Conservation (phyloP, 257 asterid species). For the Gentiana dahurica region DNA sequence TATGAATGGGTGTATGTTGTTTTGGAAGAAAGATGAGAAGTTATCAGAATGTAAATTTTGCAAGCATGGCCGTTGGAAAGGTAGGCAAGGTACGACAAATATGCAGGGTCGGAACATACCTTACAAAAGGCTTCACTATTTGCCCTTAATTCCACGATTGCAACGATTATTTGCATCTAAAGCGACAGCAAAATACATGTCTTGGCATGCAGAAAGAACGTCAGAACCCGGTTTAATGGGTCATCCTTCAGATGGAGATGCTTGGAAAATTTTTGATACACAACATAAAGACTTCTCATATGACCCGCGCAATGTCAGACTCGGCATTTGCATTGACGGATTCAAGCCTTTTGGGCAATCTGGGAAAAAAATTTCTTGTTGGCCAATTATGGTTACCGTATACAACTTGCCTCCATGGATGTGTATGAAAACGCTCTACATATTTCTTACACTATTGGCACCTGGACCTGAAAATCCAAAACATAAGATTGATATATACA, state of each 20-base stretch:
- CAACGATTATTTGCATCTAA: slow-evolving; percentile 1
- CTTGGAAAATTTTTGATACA: not conserved
- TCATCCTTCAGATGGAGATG: slow-evolving; percentile 1
- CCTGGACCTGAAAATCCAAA: slow-evolving; percentile 1
- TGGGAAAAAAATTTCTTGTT: not conserved
- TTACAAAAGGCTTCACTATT: not conserved
- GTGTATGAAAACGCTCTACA: not conserved
- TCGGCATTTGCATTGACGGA: slow-evolving; percentile 3
- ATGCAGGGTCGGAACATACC: not conserved
- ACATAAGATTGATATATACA: not conserved
- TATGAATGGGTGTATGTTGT: not conserved
- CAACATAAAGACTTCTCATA: not conserved
- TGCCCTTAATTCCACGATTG: slow-evolving; percentile 3
- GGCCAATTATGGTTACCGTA: not conserved
- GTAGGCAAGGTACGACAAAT: not conserved
- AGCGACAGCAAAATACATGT: not conserved
- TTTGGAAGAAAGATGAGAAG: not conserved
- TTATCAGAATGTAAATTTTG: not conserved
- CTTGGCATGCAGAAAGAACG: not conserved
- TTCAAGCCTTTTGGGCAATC: slow-evolving; percentile 3
- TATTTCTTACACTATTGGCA: not conserved
- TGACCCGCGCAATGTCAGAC: not conserved
- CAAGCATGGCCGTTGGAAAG: not conserved
- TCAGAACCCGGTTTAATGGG: not conserved
- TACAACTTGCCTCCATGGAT: too few species aligned